These are phyloP conservation scores for Farysia itapuensis DNA, from an alignment of 1,284 basidiomycete species.

Conservation along the genomic window DNA sequence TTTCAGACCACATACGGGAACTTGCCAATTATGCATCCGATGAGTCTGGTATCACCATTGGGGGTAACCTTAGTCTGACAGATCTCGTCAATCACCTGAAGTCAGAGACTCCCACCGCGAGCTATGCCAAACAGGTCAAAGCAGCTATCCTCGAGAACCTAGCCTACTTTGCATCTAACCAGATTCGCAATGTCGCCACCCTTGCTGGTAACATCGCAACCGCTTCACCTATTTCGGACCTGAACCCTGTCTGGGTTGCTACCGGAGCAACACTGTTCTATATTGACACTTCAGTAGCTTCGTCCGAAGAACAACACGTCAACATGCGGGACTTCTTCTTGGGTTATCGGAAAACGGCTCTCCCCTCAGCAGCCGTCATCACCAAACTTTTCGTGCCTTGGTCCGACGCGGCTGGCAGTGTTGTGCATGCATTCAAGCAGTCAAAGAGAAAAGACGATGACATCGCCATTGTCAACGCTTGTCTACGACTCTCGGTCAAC, in stretches of 20 bases:
- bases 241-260: slow-evolving; percentile 61
- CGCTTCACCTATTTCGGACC: slow-evolving; percentile 60
- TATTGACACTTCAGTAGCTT: slow-evolving; percentile 37
- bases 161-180: slow-evolving; percentile 58
- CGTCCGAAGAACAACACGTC: slow-evolving; percentile 16
- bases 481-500: slow-evolving; percentile 41
- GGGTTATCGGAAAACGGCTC: slow-evolving; percentile 59
- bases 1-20: slow-evolving; percentile 48
- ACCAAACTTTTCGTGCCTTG: slow-evolving; percentile 46
- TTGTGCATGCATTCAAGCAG: slow-evolving; percentile 60
- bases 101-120: slow-evolving; percentile 16
- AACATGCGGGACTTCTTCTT: slow-evolving; percentile 54
- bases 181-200: slow-evolving; percentile 60
- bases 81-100: slow-evolving; percentile 34
- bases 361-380: slow-evolving; percentile 56
- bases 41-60: slow-evolving; percentile 43
- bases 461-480: slow-evolving; percentile 60
- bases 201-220: slow-evolving; percentile 60
- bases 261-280: slow-evolving; percentile 40
- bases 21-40: slow-evolving; percentile 30
- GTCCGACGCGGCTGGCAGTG: slow-evolving; percentile 29
- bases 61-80: slow-evolving; percentile 53
- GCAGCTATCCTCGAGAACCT: slow-evolving; percentile 41
- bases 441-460: slow-evolving; percentile 61
- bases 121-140: slow-evolving; percentile 37